Conservation (phyloP, 2,329 filamentous ascomycete genomes). For the Aspergillus caelatus region DNA sequence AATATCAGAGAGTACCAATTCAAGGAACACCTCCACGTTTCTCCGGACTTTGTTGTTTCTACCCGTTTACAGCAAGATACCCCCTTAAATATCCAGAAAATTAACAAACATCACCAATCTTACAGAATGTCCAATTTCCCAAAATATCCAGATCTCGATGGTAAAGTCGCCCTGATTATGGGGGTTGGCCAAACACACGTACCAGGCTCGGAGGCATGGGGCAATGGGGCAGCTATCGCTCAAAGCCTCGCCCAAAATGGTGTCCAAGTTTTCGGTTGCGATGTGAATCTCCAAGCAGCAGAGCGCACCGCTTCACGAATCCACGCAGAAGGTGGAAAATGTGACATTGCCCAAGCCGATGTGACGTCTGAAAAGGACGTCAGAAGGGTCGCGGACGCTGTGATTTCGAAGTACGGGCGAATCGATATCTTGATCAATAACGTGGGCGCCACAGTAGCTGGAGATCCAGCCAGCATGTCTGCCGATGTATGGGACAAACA, state of each 20-base stretch:
- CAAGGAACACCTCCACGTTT: too few relatives aligned
- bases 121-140: not conserved
- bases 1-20: too few relatives aligned
- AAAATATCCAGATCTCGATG: not conserved
- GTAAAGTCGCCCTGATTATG: not conserved
- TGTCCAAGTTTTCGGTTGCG: not conserved
- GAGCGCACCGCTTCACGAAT: not conserved
- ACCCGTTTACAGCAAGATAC: not conserved
- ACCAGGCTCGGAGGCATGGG: not conserved
- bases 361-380: not conserved
- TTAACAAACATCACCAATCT: not conserved
- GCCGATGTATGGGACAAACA: not conserved
- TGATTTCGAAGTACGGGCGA: not conserved
- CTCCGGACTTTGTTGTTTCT: not conserved
- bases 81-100: not conserved
- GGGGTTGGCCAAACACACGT: not conserved
- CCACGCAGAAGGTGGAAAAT: not conserved
- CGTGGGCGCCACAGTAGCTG: not conserved
- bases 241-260: not conserved
- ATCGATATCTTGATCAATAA: not conserved
- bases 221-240: not conserved
- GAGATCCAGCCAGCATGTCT: not conserved
- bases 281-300: not conserved
- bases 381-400: not conserved
- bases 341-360: not conserved